Evolutionary conservation across 2,329 filamentous ascomycete genomes (phyloP).

Genomic region (Ceratocystis lukuohia): DNA sequence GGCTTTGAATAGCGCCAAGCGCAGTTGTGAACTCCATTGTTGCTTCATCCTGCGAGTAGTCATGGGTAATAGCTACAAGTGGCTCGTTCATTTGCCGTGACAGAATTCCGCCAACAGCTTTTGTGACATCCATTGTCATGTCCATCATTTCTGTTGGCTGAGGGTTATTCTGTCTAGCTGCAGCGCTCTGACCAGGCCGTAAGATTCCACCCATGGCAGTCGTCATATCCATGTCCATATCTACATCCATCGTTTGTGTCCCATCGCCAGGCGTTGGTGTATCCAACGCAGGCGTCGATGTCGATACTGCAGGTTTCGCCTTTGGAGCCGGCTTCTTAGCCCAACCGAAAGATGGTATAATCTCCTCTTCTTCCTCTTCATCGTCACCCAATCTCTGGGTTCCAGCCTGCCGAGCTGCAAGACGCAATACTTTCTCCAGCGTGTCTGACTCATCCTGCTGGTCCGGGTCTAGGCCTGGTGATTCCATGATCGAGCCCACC

Average conservation of each 20-base stretch:
- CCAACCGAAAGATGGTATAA: slow-evolving; percentile 68
- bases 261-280: background rate
- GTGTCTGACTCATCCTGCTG: slow-evolving; percentile 52
- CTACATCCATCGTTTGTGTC: slow-evolving; percentile 28
- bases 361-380: slow-evolving; percentile 43
- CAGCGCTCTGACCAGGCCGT: background rate
- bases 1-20: slow-evolving; percentile 52
- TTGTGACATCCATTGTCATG: slow-evolving; percentile 90
- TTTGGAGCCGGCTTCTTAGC: slow-evolving; percentile 37
- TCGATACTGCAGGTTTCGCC: background rate
- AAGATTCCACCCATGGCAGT: slow-evolving; percentile 38
- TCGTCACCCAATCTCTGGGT: slow-evolving; percentile 49
- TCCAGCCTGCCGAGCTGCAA: slow-evolving; percentile 62
- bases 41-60: slow-evolving; percentile 31
- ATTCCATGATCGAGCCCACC: slow-evolving; percentile 44
- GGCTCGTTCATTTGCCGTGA: slow-evolving; percentile 27
- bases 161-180: background rate
- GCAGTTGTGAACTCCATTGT: slow-evolving; percentile 80
- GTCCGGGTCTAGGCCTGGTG: slow-evolving; percentile 32
- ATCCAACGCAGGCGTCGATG: slow-evolving; percentile 18
- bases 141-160: slow-evolving; percentile 54
- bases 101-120: slow-evolving; percentile 67
- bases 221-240: slow-evolving; percentile 45
- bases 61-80: slow-evolving; percentile 24
- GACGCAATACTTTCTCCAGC: slow-evolving; percentile 63